These are phyloP conservation scores for Tulasnella sp. DNA, from an alignment of 768 basidiomycete species.

Conservation along the genomic window DNA sequence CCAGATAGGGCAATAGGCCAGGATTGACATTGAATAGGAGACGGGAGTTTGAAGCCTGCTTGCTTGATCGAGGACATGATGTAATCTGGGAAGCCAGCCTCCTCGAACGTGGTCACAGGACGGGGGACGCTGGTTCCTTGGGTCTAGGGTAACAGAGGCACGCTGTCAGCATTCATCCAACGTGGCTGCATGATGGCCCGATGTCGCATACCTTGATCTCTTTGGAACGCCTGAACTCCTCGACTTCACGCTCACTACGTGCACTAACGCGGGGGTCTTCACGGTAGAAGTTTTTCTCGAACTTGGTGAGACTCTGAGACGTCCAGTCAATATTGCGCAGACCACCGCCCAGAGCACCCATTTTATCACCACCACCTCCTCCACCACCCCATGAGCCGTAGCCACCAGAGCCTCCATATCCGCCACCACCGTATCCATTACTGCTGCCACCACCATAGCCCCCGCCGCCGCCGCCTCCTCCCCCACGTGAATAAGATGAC, in stretches of 20 bases:
- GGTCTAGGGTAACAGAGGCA: slow-evolving; percentile 41
- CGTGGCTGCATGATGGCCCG: not conserved
- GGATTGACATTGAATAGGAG: slow-evolving; percentile 96
- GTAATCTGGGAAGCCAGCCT: slow-evolving; percentile 94
- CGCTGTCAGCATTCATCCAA: slow-evolving; percentile 3
- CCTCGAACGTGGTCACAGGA: slow-evolving; percentile 86
- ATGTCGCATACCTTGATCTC: slow-evolving; percentile 65
- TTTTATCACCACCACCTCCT: slow-evolving; percentile 48
- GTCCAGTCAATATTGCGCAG: slow-evolving; percentile 82
- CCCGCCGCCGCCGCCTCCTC: slow-evolving; percentile 31
- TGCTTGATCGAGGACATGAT: slow-evolving; percentile 86
- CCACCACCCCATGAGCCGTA: slow-evolving; percentile 47
- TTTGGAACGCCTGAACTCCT: slow-evolving; percentile 71
- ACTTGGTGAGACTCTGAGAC: slow-evolving; percentile 58
- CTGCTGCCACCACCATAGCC: slow-evolving; percentile 32
- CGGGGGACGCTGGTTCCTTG: slow-evolving; percentile 82
- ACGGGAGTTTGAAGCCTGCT: slow-evolving; percentile 84
- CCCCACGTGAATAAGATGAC: slow-evolving; percentile 10
- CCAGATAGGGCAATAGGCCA: slow-evolving; percentile 99
- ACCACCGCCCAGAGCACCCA: slow-evolving; percentile 72
- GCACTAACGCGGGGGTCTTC: slow-evolving; percentile 78
- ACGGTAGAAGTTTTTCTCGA: slow-evolving; percentile 96
- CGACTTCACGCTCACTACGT: slow-evolving; percentile 74
- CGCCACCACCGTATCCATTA: slow-evolving; percentile 25
- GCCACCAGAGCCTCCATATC: slow-evolving; percentile 38